Conservation (phyloP, 768 basidiomycete genomes). For the Psilocybe tampanensis region DNA sequence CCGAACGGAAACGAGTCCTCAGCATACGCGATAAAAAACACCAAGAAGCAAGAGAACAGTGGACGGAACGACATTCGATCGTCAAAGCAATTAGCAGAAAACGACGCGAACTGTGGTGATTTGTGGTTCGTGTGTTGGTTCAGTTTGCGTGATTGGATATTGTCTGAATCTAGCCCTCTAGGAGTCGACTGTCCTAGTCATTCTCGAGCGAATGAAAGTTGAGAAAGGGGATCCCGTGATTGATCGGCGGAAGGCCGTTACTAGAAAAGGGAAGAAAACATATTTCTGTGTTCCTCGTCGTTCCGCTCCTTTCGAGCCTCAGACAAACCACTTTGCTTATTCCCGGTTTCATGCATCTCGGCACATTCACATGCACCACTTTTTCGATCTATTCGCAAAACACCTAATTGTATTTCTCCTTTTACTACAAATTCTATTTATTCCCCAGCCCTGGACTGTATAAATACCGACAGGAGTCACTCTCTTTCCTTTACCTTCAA, state of each 20-base stretch:
- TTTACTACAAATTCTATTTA: constrained; percentile 22
- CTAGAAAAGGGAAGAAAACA: constrained; percentile 29
- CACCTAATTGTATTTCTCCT: constrained; percentile 20
- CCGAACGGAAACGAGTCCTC: constrained; percentile 45
- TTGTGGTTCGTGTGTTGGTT: not conserved
- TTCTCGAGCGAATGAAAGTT: not conserved
- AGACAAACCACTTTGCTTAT: constrained; percentile 22
- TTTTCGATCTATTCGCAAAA: constrained; percentile 13
- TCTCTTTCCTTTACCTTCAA: constrained; percentile 12
- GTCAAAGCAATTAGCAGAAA: constrained; percentile 66
- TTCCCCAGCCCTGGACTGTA: constrained; percentile 17
- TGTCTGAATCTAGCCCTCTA: not conserved
- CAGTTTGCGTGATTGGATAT: not conserved
- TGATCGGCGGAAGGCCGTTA: constrained; percentile 38
- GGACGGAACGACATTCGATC: constrained; percentile 73
- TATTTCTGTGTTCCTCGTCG: constrained; percentile 24
- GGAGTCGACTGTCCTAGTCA: constrained; percentile 3
- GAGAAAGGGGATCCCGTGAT: constrained; percentile 25
- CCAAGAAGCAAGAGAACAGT: constrained; percentile 49
- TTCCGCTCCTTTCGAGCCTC: constrained; percentile 28
- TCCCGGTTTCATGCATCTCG: constrained; percentile 24
- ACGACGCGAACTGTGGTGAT: constrained; percentile 74
- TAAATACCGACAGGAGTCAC: constrained; percentile 26
- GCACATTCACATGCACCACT: constrained; percentile 33
- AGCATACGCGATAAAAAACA: constrained; percentile 49